These are phyloP conservation scores for Aspergillus hancockii DNA, from an alignment of 495 filamentous ascomycete genomes.

Conservation along the genomic window DNA sequence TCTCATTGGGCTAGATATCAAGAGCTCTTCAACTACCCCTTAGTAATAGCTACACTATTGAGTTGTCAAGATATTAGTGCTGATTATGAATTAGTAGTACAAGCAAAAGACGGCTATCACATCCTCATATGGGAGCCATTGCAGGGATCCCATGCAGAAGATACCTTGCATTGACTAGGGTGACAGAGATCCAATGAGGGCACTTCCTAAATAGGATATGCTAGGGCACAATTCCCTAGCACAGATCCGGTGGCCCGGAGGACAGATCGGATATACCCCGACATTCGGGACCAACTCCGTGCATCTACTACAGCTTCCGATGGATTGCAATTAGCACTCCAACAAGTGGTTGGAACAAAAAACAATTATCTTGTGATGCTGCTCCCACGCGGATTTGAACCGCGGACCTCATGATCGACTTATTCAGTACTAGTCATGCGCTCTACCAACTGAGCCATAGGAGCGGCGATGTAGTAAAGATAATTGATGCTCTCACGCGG, in stretches of 20 bases:
- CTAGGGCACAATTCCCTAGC: no score
- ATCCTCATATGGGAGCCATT: neutral
- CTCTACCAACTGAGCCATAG: slow-evolving; percentile 3
- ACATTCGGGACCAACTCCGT: no score
- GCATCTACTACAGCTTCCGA: neutral
- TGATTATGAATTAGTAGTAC: neutral
- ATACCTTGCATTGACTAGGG: neutral
- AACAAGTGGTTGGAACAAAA: neutral
- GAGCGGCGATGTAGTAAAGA: no score
- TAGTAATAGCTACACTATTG: neutral
- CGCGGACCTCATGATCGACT: slow-evolving; percentile 6
- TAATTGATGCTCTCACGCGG: slow-evolving; percentile 2
- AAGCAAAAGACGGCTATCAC: neutral
- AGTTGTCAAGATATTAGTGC: neutral
- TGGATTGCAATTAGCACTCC: neutral
- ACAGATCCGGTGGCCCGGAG: no score
- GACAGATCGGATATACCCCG: no score
- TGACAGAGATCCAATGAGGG: no score
- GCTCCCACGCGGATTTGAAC: slow-evolving; percentile 10
- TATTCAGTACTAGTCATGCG: slow-evolving; percentile 1
- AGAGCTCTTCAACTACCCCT: neutral
- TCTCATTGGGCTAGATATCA: neutral
- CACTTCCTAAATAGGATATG: no score
- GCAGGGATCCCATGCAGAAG: neutral
- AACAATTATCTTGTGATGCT: neutral